Conservation (phyloP, 345 rosid genomes). For the Lagerstroemia speciosa region DNA sequence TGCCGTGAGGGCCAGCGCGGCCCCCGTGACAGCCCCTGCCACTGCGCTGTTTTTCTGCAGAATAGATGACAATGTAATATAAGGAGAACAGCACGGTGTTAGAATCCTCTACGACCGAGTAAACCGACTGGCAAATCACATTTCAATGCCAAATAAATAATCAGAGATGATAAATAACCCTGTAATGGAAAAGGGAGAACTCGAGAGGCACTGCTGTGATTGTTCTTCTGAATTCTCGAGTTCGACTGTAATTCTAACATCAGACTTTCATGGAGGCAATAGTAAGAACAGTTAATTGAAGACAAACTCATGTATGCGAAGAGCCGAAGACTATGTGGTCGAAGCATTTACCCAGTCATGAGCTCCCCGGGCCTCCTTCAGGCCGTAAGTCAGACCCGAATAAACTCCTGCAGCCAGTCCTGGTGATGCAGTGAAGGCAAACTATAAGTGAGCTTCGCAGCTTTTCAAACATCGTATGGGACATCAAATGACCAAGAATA, state of each 20-base stretch:
- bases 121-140: too few relatives aligned
- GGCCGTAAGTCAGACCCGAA: conserved; percentile 82
- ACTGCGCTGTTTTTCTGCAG: conserved; percentile 78
- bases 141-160: too few relatives aligned
- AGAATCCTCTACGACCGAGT: too few relatives aligned
- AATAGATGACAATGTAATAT: neutral
- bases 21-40: conserved; percentile 90
- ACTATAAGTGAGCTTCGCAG: neutral
- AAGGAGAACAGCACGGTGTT: neutral
- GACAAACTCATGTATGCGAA: neutral
- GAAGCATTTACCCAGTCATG: conserved; percentile 72
- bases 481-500: neutral
- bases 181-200: too few relatives aligned
- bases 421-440: conserved; percentile 12
- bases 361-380: conserved; percentile 77
- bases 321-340: neutral
- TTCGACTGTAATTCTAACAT: too few relatives aligned
- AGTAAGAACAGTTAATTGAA: neutral
- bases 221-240: too few relatives aligned
- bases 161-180: too few relatives aligned
- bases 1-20: conserved; percentile 56
- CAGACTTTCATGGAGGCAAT: too few relatives aligned
- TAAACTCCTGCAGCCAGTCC: conserved; percentile 86
- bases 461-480: neutral
- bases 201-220: too few relatives aligned